Base-by-base conservation (phyloP, 768 basidiomycete genomes). In the Harrya chromipes region DNA sequence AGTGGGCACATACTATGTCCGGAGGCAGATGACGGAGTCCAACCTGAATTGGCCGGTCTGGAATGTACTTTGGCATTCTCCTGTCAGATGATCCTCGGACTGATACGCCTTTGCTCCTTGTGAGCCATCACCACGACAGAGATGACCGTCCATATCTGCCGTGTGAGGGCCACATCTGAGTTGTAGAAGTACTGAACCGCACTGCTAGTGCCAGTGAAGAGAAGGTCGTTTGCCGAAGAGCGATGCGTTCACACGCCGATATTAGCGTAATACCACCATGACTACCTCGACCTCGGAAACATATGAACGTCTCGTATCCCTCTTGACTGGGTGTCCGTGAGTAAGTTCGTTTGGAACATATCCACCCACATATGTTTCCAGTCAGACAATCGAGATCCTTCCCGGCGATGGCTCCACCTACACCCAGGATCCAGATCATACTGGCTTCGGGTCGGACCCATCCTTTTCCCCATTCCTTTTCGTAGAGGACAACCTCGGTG, bases 401-500 rank as follows among this genome's bases (percentile, higher is more conserved):
- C 84, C 85, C 16, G 84, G 84, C 1, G 74, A 76, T 44, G 59
- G 75, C 2, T 60, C 73, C 17, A 71, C 74, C 35, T 85, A 82
- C 82, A 56, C 39, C 8, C 37, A 39, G 12, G 24, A 43, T 11
- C 55, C 56, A 33, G 38, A 47, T 10, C 42, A 41, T 24, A 21
- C 6, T 23, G n/a, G n/a, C n/a, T n/a, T 59, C 24, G 62, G 61
- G 6, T 26, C 35, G 8, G 67, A 58, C 24, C 12, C 35, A 3
- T 53, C 59, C 3, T 39, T 57, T 10, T 66, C 69, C 38, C 83
- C 84, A 2, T 86, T 84, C 61, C 59, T 87, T 13, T 70, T 79
- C 48, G 55, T 73, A 16, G 79, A 85, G 36, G 74, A 74, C 7
- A 75, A 89, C 46, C 74, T 89, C 12, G 87, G 87, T 0, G 69